Evolutionary conservation across 257 asterid genomes (phyloP), one percentile per base, ranked within the genome.

Genomic region (Nyctanthes arbortristis): DNA sequence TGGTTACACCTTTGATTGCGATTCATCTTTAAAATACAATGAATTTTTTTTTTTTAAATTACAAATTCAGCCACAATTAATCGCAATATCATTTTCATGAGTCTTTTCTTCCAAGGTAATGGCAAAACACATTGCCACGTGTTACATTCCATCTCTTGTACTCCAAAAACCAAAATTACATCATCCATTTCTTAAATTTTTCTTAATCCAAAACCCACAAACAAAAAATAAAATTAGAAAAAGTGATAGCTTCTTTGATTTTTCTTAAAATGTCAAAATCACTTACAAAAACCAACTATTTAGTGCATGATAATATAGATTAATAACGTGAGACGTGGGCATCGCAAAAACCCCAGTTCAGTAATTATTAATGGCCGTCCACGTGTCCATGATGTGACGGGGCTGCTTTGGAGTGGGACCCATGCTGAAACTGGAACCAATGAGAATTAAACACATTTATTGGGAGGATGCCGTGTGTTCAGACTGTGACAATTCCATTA

Each of bases 401-500:
- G 59, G 29, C 9, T 8, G 9, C 2, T 12, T 49, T 52, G 30
- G 24, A 52, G 29, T 30, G 1, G 40, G 36, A 30, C 36, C 69
- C 59, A 8, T n/a, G 31, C 20, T 52, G 24, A 8, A 20, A 11
- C 4, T 37, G 7, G 4, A 7, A 4, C 58, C 40, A 66, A 47
- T 29, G 7, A 5, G n/a, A 45, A 30, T n/a, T 8, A 5, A 29
- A 31, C 61, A 29, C 70, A 39, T 37, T 49, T 49, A 49, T 2
- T 49, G 0, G 0, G 65, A 16, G 13, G 47, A 0, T 39, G 18
- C 47, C 47, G 47, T n/a, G 47, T 39, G 47, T 39, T 39, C 13
- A 22, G 49, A 40, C 25, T 28, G 66, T 58, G 80, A 68, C 74
- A 67, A 74, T 74, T 78, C 82, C 83, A 78, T 81, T 67, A 63